Base-by-base conservation (phyloP, 2,329 filamentous ascomycete genomes). In the Exophiala xenobiotica region DNA sequence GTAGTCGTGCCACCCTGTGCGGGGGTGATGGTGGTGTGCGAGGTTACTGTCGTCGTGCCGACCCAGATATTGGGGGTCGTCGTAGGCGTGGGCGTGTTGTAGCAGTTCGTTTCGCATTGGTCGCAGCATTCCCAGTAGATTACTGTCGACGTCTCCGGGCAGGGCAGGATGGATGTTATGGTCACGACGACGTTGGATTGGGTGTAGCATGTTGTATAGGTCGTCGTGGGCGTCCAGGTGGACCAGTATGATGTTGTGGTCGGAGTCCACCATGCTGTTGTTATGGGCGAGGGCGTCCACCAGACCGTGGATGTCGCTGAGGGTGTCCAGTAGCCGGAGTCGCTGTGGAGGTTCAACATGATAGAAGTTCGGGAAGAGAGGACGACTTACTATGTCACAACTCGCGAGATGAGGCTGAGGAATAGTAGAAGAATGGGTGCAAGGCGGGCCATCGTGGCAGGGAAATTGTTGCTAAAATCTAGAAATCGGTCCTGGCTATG, bases 161-260 rank as follows among this genome's bases (percentile, higher is more conserved):
- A 59, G 6, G 54, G 57, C 1, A 59, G 16, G 16, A 49, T 42
- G 6, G 57, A 59, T 2, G 57, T 59, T 14, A 59, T 42, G 14
- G 57, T 57, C n/a, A 59, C 57, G 7, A 56, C 47, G 18, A 57
- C 54, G 19, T 56, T 52, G n/a, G 39, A 22, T 20, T 59, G 54
- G 2, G 51, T 55, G 45, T 48, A 56, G 22, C 48, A 46, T 31
- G 54, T 49, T 7, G 55, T 57, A 37, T 54, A 59, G 18, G 57
- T 57, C 12, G 54, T 53, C 9, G 54, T 49, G 3, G 57, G 54
- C 2, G 51, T 57, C 49, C 51, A 59, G 35, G 42, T 46, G 20
- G 54, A 52, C 45, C 43, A 53, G 41, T 59, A 59, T 14, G 54
- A 59, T 23, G 57, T 59, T 14, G 57, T 54, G 27, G 54, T 59